Conservation (phyloP, 306 rosid genomes). For the Prosopis cineraria region DNA sequence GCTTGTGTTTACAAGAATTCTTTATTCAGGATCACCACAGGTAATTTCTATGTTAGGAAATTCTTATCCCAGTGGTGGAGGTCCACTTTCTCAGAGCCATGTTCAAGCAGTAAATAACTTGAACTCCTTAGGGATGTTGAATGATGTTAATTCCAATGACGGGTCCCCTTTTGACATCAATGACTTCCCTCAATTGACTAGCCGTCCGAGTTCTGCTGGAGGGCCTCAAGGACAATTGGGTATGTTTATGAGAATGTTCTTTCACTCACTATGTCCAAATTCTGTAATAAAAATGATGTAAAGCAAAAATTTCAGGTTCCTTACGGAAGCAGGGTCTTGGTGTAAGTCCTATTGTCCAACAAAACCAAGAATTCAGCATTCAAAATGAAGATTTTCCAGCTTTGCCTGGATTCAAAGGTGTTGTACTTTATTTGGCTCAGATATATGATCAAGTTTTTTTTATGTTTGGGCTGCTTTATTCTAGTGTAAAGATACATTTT, state of each 20-base stretch:
- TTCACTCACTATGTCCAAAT: slow-evolving; percentile 26
- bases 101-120: slow-evolving; percentile 74
- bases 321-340: slow-evolving; percentile 95
- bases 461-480: background rate
- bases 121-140: slow-evolving; percentile 91
- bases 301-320: slow-evolving; percentile 65
- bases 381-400: slow-evolving; percentile 99
- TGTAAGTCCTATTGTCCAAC: slow-evolving; percentile 94
- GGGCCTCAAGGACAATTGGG: slow-evolving; percentile 98
- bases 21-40: slow-evolving; percentile 87
- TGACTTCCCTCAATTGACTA: slow-evolving; percentile 88
- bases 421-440: slow-evolving; percentile 34
- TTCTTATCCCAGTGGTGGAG: slow-evolving; percentile 87
- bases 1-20: slow-evolving; percentile 39
- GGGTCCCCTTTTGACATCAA: slow-evolving; percentile 87
- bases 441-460: background rate
- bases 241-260: slow-evolving; percentile 35
- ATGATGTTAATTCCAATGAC: slow-evolving; percentile 83
- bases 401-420: slow-evolving; percentile 95
- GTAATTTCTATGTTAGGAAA: slow-evolving; percentile 85
- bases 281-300: slow-evolving; percentile 26
- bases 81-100: slow-evolving; percentile 84
- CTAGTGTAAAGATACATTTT: background rate
- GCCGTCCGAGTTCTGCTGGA: slow-evolving; percentile 97
- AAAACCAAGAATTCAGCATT: slow-evolving; percentile 95